Evolutionary conservation across 768 basidiomycete species (phyloP).

Genomic region (Infundibulicybe gibba): DNA sequence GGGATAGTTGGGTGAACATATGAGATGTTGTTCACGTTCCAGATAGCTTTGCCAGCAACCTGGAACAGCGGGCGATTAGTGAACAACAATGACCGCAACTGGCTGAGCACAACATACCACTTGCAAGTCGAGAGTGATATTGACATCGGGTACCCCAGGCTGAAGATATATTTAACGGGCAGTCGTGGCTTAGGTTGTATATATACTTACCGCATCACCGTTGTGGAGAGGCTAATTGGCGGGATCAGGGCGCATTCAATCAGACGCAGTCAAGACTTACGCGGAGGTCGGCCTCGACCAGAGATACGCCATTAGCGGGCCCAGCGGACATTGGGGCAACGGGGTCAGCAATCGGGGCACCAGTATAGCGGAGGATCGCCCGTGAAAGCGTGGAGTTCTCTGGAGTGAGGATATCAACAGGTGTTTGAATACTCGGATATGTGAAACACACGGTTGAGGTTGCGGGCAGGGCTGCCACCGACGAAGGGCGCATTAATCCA

Average conservation of each 20-base stretch:
- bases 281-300: too few species aligned
- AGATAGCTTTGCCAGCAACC: conserved; percentile 17
- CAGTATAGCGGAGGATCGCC: not conserved
- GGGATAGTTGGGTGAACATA: conserved; percentile 25
- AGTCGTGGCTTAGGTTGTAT: too few species aligned
- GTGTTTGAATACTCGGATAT: conserved; percentile 3
- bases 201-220: too few species aligned
- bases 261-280: too few species aligned
- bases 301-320: too few species aligned
- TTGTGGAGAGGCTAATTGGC: too few species aligned
- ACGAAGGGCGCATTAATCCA: conserved; percentile 21
- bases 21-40: conserved; percentile 30
- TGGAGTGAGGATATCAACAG: not conserved
- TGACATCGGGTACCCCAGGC: conserved; percentile 14
- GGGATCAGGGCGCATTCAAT: too few species aligned
- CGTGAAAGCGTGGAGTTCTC: not conserved
- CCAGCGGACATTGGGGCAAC: not conserved
- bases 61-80: not conserved
- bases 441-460: conserved; percentile 12
- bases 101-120: conserved; percentile 11
- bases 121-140: conserved; percentile 5
- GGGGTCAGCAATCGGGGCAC: not conserved
- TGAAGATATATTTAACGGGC: not conserved
- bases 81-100: not conserved
- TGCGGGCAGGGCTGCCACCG: conserved; percentile 6